Base-by-base conservation (phyloP, 306 rosid species). In the Pachyrhizus erosus region DNA sequence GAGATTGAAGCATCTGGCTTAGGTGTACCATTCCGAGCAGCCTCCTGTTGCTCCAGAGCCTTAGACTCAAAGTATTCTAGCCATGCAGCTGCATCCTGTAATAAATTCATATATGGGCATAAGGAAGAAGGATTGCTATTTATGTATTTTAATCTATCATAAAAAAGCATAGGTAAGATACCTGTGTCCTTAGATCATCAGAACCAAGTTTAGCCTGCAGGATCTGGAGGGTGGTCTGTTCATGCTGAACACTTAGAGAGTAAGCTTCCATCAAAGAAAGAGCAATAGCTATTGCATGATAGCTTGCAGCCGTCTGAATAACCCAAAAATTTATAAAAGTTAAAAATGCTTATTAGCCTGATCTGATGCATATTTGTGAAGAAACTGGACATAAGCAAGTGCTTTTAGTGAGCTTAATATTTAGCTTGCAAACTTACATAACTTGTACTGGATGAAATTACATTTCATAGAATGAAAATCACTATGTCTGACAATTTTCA, bases 261-360 rank as follows among this genome's bases (percentile, higher is more conserved):
- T 96, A 96, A 34, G 99, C 99, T 87, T 96, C 99, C 98, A 96
- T 96, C 94, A 96, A 90, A 71, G 99, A 96, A 46, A 96, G 98
- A 73, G 99, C 99, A 61, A 96, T 96, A 39, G 99, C 99, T 88
- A 96, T 96, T 34, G 99, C 99, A 86, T 96, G 99, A 83, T 96
- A 96, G 88, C 99, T 96, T 75, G 99, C 99, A 79, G 99, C 99
- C 6, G 99, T 96, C 99, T 96, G 91, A 76, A 85, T 62, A 86
- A 78, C 46, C 37, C 31, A 69, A 72, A 72, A 69, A 77, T 27
- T 61, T 26, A 73, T 66, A 66, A 77, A 83, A 21, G 83, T 78
- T 73, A 48, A 29, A 48, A 58, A 20, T 75, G 31, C 70, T 11
- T 55, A 48, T 14, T 42, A 78, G 57, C 60, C 18, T 40, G 17